Evolutionary conservation across 2,329 filamentous ascomycete genomes (phyloP), one percentile per base, ranked within the genome.

Genomic region (Purpureocillium lavendulum): DNA sequence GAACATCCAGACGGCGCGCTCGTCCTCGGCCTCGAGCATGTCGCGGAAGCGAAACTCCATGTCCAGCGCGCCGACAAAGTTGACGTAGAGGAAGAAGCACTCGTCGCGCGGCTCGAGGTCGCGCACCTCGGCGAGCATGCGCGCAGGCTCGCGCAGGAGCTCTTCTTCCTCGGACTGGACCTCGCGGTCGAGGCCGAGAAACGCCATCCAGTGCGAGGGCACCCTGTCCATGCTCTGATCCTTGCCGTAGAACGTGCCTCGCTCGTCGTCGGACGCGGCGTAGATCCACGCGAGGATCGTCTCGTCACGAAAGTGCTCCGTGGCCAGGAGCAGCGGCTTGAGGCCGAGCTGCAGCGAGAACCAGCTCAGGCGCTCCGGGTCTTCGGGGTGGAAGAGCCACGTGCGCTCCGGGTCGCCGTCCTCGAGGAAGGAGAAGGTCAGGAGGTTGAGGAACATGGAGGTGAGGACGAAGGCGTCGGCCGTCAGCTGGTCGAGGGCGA

Each of bases 391-490:
- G 21, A 26, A 26, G 21, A 26, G 21, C 21, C 21, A 26, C 21
- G 21, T 26, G 21, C 10, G 6, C 10, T 10, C 6, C 21, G 10
- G 21, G 21, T 26, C 6, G 2, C 45, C 36, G 17, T 47, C 38
- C 3, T 41, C 40, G 6, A 43, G 32, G 5, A 42, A 16, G 2
- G 50, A 44, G 38, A 53, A 53, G 2, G 49, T 42, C 6, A 55
- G 45, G 28, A 52, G 41, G 30, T 51, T 51, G 16, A 55, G 40
- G 17, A 53, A 42, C 38, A 54, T 45, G 11, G 47, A 43, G 3
- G 51, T 49, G 12, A 53, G 33, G n/a, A 53, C 41, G 4, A 53
- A 33, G 12, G 52, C 48, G 33, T 55, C 51, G 7, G 50, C 43
- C 3, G 42, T 35, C 21, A 48, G 42, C 12, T 48, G 40, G 10